Evolutionary conservation across 2,329 filamentous ascomycete species (phyloP).

Genomic region (Pyrenochaeta sp.): DNA sequence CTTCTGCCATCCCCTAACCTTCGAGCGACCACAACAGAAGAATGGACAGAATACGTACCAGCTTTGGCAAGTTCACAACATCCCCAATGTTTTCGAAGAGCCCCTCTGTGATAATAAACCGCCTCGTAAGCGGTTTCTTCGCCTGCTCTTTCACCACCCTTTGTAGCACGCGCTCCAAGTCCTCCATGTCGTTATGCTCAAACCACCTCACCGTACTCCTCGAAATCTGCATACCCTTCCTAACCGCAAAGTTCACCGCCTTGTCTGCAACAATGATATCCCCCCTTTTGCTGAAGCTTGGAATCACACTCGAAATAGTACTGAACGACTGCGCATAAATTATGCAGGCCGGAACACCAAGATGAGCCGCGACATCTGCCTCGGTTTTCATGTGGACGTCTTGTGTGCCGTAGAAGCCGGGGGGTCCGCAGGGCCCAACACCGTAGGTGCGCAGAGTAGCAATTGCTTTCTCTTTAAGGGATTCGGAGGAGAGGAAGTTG

Average conservation of each 20-base stretch:
- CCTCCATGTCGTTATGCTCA: slow-evolving; percentile 94
- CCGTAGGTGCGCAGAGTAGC: slow-evolving; percentile 93
- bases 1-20: too few relatives aligned
- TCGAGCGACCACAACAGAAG: not conserved
- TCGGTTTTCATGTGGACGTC: slow-evolving; percentile 98
- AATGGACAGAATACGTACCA: slow-evolving; percentile 63
- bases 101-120: slow-evolving; percentile 96
- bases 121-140: slow-evolving; percentile 85
- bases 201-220: slow-evolving; percentile 93
- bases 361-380: slow-evolving; percentile 86
- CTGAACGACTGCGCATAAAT: slow-evolving; percentile 97
- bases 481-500: slow-evolving; percentile 93
- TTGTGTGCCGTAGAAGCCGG: slow-evolving; percentile 97
- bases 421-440: slow-evolving; percentile 94
- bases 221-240: slow-evolving; percentile 92
- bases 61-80: slow-evolving; percentile 81
- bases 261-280: slow-evolving; percentile 97
- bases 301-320: slow-evolving; percentile 96
- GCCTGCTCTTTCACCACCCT: slow-evolving; percentile 88
- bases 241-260: slow-evolving; percentile 90
- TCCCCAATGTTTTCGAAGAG: slow-evolving; percentile 92
- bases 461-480: slow-evolving; percentile 93
- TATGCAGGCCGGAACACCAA: slow-evolving; percentile 89
- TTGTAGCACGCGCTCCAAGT: slow-evolving; percentile 84
- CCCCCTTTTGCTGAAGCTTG: slow-evolving; percentile 94